Base-by-base conservation (phyloP, 2,329 filamentous ascomycete species). In the Fusarium equiseti region DNA sequence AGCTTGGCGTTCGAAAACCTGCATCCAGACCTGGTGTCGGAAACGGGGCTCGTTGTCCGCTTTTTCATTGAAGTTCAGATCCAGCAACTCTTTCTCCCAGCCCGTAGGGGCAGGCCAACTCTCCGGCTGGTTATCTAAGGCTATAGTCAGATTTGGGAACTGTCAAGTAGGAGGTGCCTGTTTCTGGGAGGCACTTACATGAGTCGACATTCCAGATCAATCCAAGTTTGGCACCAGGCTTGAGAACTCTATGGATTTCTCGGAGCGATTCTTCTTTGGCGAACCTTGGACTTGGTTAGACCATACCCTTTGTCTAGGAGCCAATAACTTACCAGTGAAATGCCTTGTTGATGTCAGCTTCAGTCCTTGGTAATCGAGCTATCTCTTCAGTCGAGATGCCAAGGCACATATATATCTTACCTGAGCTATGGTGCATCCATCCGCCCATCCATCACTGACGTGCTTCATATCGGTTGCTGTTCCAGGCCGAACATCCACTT, bases 161-260 rank as follows among this genome's bases (percentile, higher is more conserved):
- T 6, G 5, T 18, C 4, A 27, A 11, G 66, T 31, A 18, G 10
- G 15, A 44, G 20, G n/a, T 12, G 10, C 16, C 10, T 35, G n/a
- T 42, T 26, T 35, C 24, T 43, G 11, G 31, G 32, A 42, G 53
- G 22, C 11, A 26, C 16, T 85, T 79, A 90, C 90, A 92, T 70
- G 92, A 89, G 77, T 93, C 91, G 63, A 90, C 83, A 73, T 93
- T 93, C 91, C 92, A 94, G 56, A 94, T 89, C 77, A 92, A 79
- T 16, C 89, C 91, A 29, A 94, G 82, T 29, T 83, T 83, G 9
- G 86, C 87, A 9, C 85, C 85, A 1, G 88, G 88, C 73, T 86
- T 86, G 50, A 94, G 79, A 0, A 91, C 85, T 49, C 91, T 86
- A 71, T 89, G 85, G n/a, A 94, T 90, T 73, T 93, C 90, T 48